Evolutionary conservation across 495 filamentous ascomycete genomes (phyloP).

Genomic region (Platismatia glauca): DNA sequence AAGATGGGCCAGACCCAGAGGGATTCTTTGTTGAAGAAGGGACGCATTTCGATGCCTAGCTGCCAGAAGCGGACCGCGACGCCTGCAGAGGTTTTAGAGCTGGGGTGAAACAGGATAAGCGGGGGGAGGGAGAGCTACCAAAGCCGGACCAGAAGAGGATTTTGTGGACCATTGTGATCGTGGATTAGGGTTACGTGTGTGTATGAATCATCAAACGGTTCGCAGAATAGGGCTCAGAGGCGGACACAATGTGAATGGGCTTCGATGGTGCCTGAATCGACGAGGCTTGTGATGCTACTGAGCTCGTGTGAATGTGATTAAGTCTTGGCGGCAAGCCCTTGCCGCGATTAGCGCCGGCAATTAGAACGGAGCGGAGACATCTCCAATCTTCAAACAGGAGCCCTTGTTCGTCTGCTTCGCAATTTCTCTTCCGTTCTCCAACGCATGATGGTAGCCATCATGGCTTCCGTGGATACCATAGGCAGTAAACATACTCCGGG

Average conservation of each 20-base stretch:
- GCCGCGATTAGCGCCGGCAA: background rate
- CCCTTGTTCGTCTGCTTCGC: background rate
- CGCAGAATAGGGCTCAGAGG: background rate
- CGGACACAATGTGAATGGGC: background rate
- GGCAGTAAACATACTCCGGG: slow-evolving; percentile 18
- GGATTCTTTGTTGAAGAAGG: slow-evolving; percentile 66
- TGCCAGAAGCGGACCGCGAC: slow-evolving; percentile 87
- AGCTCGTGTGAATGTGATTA: background rate
- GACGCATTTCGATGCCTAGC: slow-evolving; percentile 96
- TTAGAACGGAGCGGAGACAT: background rate
- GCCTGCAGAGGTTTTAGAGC: slow-evolving; percentile 43
- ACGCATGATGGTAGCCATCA: slow-evolving; percentile 23
- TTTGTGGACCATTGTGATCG: slow-evolving; percentile 51
- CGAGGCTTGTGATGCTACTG: background rate
- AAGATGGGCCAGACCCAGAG: slow-evolving; percentile 92
- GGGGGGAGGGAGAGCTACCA: slow-evolving; percentile 51
- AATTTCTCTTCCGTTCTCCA: background rate
- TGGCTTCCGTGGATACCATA: slow-evolving; percentile 37
- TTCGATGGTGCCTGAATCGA: background rate
- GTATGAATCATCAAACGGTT: background rate
- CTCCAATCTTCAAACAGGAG: background rate
- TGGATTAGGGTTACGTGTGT: slow-evolving; percentile 3
- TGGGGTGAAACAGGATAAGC: slow-evolving; percentile 2
- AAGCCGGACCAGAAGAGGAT: slow-evolving; percentile 95
- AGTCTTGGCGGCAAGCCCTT: background rate